Conservation (phyloP, 371 early-diverging fungal genomes). For the Mucor plumbeus region DNA sequence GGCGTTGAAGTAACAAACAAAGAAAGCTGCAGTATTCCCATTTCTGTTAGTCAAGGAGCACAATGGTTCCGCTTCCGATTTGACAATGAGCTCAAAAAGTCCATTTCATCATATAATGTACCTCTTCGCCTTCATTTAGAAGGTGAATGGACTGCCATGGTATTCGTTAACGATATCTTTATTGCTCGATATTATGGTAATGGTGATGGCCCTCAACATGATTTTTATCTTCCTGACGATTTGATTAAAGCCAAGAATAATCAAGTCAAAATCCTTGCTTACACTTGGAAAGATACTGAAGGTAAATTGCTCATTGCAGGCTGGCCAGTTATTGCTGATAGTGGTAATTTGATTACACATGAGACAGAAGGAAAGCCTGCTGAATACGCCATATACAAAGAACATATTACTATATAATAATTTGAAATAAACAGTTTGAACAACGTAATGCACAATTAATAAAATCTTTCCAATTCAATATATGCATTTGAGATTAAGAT, state of each 20-base stretch:
- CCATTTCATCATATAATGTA: constrained; percentile 30
- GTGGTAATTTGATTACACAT: constrained; percentile 34
- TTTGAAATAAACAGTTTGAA: too few relatives aligned
- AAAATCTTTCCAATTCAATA: background rate
- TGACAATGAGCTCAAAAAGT: constrained; percentile 36
- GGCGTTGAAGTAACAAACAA: constrained; percentile 15
- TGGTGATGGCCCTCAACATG: constrained; percentile 75
- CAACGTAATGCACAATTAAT: too few relatives aligned
- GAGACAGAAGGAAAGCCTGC: constrained; percentile 13
- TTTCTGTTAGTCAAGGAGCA: constrained; percentile 34
- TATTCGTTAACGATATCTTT: constrained; percentile 64
- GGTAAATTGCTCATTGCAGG: constrained; percentile 41
- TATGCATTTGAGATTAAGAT: too few relatives aligned
- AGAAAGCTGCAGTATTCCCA: constrained; percentile 13
- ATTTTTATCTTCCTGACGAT: constrained; percentile 74
- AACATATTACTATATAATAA: constrained; percentile 20
- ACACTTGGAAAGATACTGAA: constrained; percentile 47
- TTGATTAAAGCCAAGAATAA: constrained; percentile 45
- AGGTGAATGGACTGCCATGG: constrained; percentile 71
- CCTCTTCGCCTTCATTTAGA: constrained; percentile 70
- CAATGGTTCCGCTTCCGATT: constrained; percentile 47
- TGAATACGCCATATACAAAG: constrained; percentile 39
- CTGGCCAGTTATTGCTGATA: constrained; percentile 46
- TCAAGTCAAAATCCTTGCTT: constrained; percentile 46
- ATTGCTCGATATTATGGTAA: constrained; percentile 79